These are phyloP conservation scores for Globisporangium iwayamae DNA, from an alignment of 352 stramenopile species.

Conservation along the genomic window DNA sequence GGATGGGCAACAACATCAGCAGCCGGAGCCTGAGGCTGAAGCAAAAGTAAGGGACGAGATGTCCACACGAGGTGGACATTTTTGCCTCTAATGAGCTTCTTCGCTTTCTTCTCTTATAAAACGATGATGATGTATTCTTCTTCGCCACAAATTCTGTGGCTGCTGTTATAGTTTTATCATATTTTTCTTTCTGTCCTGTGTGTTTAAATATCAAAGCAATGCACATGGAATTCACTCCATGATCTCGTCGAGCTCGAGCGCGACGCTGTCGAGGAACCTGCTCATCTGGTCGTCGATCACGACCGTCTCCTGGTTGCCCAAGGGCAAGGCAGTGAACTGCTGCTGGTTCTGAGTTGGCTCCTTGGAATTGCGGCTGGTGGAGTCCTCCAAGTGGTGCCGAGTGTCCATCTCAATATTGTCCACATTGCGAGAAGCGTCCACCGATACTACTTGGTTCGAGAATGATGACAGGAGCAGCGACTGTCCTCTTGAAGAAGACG, in stretches of 20 bases:
- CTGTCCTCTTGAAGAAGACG: neutral
- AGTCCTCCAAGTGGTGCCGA: neutral
- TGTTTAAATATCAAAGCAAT: neutral
- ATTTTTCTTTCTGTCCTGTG: neutral
- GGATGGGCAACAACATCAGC: constrained; percentile 4
- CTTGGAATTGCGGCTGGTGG: neutral
- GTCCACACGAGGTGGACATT: neutral
- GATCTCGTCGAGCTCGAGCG: constrained; percentile 77
- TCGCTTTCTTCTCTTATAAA: neutral
- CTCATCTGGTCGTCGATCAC: constrained; percentile 77
- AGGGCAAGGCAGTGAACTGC: neutral
- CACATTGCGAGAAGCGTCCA: neutral
- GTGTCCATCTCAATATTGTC: neutral
- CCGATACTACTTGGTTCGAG: neutral
- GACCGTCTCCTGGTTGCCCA: neutral
- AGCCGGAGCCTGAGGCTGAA: constrained; percentile 12
- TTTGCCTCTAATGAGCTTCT: neutral
- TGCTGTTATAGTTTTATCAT: neutral
- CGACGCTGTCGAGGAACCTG: constrained; percentile 76
- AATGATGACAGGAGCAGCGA: neutral
- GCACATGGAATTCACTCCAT: constrained; percentile 35
- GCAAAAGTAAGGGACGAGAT: neutral
- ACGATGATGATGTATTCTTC: neutral
- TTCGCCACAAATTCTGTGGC: neutral
- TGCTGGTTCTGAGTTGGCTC: constrained; percentile 1